Base-by-base conservation (phyloP, 2,329 filamentous ascomycete species). In the Pseudogymnoascus sp. region DNA sequence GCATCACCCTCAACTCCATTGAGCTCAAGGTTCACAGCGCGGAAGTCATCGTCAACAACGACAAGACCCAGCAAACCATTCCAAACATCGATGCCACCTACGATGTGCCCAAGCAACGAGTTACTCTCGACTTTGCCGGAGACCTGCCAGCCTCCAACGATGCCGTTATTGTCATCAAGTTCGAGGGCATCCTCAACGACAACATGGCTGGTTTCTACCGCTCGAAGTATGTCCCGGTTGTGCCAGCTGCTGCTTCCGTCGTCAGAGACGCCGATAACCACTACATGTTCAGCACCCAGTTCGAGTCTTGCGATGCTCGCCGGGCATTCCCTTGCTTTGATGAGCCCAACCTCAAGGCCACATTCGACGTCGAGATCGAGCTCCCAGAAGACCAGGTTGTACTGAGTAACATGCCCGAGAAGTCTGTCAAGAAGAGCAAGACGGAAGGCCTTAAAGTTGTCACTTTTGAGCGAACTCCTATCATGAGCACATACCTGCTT, bases 321-420 rank as follows among this genome's bases (percentile, higher is more conserved):
- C 84, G 92, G 68, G 93, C 94, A 7, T 97, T 99, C 77, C 94
- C 94, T 59, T 99, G 94, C 79, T 97, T 97, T 72, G 94, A 99
- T 73, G 94, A 99, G 78, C 94, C 94, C 44, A 96, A 96, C 72
- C 83, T 97, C 67, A 99, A 99, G 78, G 91, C 94, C 10, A 93
- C 92, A 2, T 97, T 97, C 72, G 92, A 97, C 75, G 90, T 99
- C 65, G 84, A 92, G 71, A 89, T 99, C 66, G 93, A 97, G 78
- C 84, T 97, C 56, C 93, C 94, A 14, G 87, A 89, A 56, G 91
- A 93, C 68, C 89, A 94, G 75, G 87, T 91, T 42, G 94, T 92
- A 12, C 80, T 97, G 53, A 95, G 91, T 78, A 97, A 97, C 78
- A 97, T 97, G 93, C 92, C 91, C 2, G 87, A 92, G 74, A 93